Percentiles rank a stretch among this genome's conserved stretches.
These are phyloP conservation scores for Fomes fomentarius DNA, from an alignment of 1,284 basidiomycete genomes.

Conservation along the genomic window DNA sequence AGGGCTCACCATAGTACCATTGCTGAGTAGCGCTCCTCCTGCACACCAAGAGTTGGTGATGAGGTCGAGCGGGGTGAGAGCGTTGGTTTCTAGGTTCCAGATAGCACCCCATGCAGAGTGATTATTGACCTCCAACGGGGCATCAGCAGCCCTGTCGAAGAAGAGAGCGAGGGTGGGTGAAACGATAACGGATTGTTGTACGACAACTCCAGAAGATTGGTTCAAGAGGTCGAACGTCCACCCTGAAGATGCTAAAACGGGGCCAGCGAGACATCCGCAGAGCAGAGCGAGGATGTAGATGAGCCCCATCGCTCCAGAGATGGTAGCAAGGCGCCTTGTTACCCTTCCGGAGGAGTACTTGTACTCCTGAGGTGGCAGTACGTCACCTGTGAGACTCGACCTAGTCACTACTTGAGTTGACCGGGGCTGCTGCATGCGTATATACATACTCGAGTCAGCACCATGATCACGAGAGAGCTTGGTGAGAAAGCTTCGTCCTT, in stretches of 20 bases:
- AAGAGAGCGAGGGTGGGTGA: constrained; percentile 30
- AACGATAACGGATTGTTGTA: constrained; percentile 32
- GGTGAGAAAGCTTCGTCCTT: no score
- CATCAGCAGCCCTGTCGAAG: constrained; percentile 48
- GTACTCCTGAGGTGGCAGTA: no score
- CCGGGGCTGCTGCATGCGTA: no score
- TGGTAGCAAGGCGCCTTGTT: no score
- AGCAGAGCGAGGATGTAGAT: not conserved
- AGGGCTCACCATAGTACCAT: constrained; percentile 50
- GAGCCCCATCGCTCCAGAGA: no score
- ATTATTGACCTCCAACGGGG: constrained; percentile 11
- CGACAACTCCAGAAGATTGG: constrained; percentile 46
- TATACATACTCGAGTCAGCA: no score
- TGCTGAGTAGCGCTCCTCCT: constrained; percentile 41
- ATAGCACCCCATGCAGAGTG: constrained; percentile 15
- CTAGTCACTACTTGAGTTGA: no score
- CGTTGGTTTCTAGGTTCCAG: constrained; percentile 31
- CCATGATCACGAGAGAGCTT: no score
- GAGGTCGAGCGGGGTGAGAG: constrained; percentile 3
- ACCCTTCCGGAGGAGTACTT: no score
- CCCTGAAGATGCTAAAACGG: constrained; percentile 1
- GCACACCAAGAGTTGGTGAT: constrained; percentile 24
- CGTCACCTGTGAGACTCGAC: no score
- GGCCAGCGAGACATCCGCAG: not conserved
- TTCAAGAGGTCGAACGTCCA: constrained; percentile 30